These are phyloP conservation scores for Diplotaxis tenuifolia DNA, from an alignment of 345 rosid species.

Conservation along the genomic window DNA sequence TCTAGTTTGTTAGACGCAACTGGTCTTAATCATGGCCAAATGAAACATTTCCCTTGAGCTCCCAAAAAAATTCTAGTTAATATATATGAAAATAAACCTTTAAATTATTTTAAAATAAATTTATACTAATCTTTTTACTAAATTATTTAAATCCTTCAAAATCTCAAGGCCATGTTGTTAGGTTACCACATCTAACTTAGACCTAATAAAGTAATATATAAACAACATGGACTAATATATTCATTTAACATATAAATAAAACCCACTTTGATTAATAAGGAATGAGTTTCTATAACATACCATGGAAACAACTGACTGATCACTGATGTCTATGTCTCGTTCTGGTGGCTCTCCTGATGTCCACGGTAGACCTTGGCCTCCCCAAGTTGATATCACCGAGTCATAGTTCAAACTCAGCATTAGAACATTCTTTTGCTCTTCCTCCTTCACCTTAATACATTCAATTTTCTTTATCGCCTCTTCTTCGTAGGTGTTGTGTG, in stretches of 20 bases:
- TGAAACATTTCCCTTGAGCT: background rate
- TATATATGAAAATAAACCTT: background rate
- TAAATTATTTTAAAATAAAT: too few relatives aligned
- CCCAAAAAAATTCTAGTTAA: background rate
- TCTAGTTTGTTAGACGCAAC: background rate
- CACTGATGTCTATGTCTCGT: slow-evolving; percentile 47
- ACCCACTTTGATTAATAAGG: background rate
- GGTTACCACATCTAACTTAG: background rate
- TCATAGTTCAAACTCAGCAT: slow-evolving; percentile 69
- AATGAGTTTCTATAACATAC: slow-evolving; percentile 40
- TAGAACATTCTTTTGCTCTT: slow-evolving; percentile 45
- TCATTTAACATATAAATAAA: background rate
- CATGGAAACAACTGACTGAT: slow-evolving; percentile 51
- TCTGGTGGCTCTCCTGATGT: slow-evolving; percentile 61
- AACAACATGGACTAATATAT: background rate
- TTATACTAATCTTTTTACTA: too few relatives aligned
- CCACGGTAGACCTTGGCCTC: slow-evolving; percentile 78
- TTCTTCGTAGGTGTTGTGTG: slow-evolving; percentile 46
- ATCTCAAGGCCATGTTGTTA: background rate
- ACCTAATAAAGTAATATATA: background rate
- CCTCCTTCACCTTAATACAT: slow-evolving; percentile 36
- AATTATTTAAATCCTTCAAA: background rate
- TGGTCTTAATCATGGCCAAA: background rate
- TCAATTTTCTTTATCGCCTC: slow-evolving; percentile 46
- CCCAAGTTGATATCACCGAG: slow-evolving; percentile 68